Conservation (phyloP, 1,284 basidiomycete genomes). For the Chondrostereum purpureum region DNA sequence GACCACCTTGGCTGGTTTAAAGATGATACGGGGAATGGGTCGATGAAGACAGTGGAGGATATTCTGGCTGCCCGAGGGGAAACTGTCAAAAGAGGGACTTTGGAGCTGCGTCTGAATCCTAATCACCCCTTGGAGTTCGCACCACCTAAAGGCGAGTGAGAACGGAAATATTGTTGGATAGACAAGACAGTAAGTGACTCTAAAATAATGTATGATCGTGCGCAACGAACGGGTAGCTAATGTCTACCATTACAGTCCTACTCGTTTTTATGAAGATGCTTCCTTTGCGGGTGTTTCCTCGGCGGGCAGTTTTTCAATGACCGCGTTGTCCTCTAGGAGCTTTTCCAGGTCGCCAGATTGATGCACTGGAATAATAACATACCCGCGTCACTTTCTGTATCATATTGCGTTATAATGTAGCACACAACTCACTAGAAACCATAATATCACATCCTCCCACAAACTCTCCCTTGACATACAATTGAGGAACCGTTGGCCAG, state of each 20-base stretch:
- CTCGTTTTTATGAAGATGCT: conserved; percentile 1
- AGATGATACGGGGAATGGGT: conserved; percentile 68
- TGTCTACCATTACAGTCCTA: too few relatives aligned
- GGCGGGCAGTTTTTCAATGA: conserved; percentile 38
- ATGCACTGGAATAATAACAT: conserved; percentile 62
- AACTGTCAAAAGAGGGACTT: conserved; percentile 53
- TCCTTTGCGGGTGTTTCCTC: background rate
- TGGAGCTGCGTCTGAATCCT: conserved; percentile 31
- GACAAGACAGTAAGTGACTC: background rate
- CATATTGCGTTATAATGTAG: conserved; percentile 3
- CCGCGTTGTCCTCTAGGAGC: conserved; percentile 67
- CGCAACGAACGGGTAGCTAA: background rate
- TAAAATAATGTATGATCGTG: background rate
- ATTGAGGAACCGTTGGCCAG: conserved; percentile 97
- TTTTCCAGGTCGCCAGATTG: conserved; percentile 91
- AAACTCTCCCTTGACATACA: conserved; percentile 94
- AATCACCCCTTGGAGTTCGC: conserved; percentile 26
- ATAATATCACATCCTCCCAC: conserved; percentile 96
- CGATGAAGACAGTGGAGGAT: conserved; percentile 75
- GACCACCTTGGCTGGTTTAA: conserved; percentile 94
- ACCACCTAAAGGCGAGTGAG: background rate
- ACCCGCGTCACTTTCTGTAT: background rate
- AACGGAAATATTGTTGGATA: too few relatives aligned
- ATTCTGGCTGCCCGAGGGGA: conserved; percentile 75
- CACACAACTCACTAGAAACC: conserved; percentile 73